Base-by-base conservation (phyloP, 352 stramenopile species). In the Phytophthora cactorum region DNA sequence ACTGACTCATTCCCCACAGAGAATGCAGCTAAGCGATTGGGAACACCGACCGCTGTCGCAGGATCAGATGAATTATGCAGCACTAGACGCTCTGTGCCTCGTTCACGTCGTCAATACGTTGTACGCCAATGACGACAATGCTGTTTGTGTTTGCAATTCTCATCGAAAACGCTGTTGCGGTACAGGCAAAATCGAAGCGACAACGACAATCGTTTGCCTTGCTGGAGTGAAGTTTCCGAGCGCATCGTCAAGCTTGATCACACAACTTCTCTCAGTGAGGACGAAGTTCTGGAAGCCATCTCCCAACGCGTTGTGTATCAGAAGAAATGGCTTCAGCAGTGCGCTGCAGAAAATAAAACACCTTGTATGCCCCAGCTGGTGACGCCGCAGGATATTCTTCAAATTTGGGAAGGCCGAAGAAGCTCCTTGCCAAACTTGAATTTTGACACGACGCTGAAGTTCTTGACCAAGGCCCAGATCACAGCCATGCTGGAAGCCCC, bases 21-120 rank as follows among this genome's bases (percentile, higher is more conserved):
- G 59, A 50, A 79, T 79, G 71, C 71, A 79, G 34, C 44, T 75
- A 12, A 74, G 62, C 15, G 54, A 79, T 36, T 79, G 71, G 71
- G 68, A 76, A 39, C 54, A 70, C 12, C 71, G 71, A 5, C 71
- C 71, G 14, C 63, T 79, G 36, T 73, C 58, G 3, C 27, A 28
- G 4, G 49, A 61, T n/a, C 71, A 79, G 43, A 14, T 76, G 1
- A 39, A 44, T 11, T 79, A 79, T 27, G 71, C 71, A 25, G 71
- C 67, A 27, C 46, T 79, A 38, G 71, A 79, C 15, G 71, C 67
- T 6, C 46, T 63, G 22, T 76, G 71, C n/a, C 63, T 79, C 25
- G 51, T 75, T 28, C 54, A 76, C 50, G 58, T 79, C 27, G 43
- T 56, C 29, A 17, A 49, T 2, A 67, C 63, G 22, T n/a, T 68